phyloP scores from a whole-genome alignment of 1,139 yeast species.

The Diutina siamensis region DNA sequence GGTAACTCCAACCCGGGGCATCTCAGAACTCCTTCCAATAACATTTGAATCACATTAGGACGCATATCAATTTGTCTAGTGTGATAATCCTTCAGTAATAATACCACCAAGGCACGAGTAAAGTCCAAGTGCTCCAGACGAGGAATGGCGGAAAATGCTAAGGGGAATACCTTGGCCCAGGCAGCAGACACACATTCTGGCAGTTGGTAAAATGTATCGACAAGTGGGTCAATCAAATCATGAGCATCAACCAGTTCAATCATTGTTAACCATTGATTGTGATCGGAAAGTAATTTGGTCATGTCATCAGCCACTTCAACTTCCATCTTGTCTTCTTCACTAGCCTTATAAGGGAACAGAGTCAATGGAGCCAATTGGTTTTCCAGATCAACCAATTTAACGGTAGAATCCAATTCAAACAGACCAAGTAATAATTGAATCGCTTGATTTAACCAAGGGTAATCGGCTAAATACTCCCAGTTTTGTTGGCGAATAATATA shows the following conservation, averaged over 20 bases:
- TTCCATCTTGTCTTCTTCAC: constrained; percentile 12
- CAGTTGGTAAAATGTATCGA: constrained; percentile 75
- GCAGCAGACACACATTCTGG: constrained; percentile 71
- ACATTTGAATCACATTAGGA: constrained; percentile 78
- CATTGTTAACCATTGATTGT: constrained; percentile 37
- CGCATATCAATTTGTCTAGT: constrained; percentile 76
- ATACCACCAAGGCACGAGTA: constrained; percentile 62
- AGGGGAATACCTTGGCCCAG: constrained; percentile 80
- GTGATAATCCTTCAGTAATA: constrained; percentile 85
- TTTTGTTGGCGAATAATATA: constrained; percentile 87
- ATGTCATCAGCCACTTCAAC: constrained; percentile 12
- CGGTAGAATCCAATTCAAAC: constrained; percentile 38
- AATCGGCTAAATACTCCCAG: constrained; percentile 92
- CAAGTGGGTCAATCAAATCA: constrained; percentile 56
- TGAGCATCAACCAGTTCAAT: constrained; percentile 40
- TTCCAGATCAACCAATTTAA: constrained; percentile 37
- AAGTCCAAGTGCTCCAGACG: constrained; percentile 76
- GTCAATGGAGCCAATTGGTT: constrained; percentile 45
- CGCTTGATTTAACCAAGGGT: constrained; percentile 93
- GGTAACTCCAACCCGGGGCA: constrained; percentile 76
- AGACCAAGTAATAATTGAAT: constrained; percentile 77
- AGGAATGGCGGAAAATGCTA: constrained; percentile 62
- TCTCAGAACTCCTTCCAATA: constrained; percentile 69
- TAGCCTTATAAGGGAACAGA: constrained; percentile 24
- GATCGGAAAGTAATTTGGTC: constrained; percentile 33